Base-by-base conservation (phyloP, 139 green algal genomes). In the Chlamydomonas eustigma region DNA sequence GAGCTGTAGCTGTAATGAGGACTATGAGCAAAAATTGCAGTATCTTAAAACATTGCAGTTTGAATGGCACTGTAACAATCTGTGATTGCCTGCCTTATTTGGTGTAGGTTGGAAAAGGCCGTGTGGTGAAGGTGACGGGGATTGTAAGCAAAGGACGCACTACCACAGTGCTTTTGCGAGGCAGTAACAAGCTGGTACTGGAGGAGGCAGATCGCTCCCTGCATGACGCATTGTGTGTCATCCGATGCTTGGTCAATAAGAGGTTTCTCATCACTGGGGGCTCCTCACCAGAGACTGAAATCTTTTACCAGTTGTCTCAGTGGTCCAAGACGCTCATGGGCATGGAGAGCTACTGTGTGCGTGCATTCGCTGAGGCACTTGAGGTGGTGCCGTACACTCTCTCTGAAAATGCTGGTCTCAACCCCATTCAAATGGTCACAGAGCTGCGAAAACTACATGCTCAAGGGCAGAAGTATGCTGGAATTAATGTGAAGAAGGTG, bases 311-410 rank as follows among this genome's bases (percentile, higher is more conserved):
- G 83, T 89, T 99, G 3, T 79, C 73, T 18, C 70, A 89, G 73
- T 99, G 92, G 92, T 85, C 91, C 72, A 97, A 96, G 80, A 96
- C 89, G 50, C 87, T 97, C 63, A 71, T 91, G 84, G 96, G 93
- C 39, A 98, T 98, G 94, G 92, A 97, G 77, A 88, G 81, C 28
- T 96, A 94, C 80, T 97, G 93, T 76, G 91, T 97, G 65, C 83
- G 89, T 0, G 91, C 85, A 0, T 99, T 97, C 88, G 93, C 94
- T 0, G 94, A 99, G 73, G 96, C 96, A 18, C 86, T 99, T 66
- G 96, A 99, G 85, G 89, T 98, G 51, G 90, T 99, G 50, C 96
- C 96, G 4, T 99, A 97, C 90, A 99, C 96, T 18, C 89, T 99
- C 82, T 90, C 95, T 3, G 96, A 99, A 86, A 99, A 99, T 78